Base-by-base conservation (phyloP, 129 eudicot genomes). In the Centella asiatica region DNA sequence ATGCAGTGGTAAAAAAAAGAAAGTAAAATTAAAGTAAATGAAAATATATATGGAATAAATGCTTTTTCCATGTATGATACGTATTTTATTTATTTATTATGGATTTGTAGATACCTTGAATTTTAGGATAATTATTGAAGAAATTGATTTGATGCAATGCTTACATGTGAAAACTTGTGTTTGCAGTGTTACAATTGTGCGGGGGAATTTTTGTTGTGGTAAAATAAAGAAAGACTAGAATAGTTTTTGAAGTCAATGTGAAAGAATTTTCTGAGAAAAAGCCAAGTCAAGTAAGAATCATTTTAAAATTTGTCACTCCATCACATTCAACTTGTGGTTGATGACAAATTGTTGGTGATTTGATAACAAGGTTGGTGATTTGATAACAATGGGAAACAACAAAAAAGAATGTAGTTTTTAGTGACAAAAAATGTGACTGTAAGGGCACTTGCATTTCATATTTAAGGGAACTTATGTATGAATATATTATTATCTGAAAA, bases 391-490 rank as follows among this genome's bases (percentile, higher is more conserved):
- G 8, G 13, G 28, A 54, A 27, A 28, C 25, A 29, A 15, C 22
- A 15, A 55, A 36, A 6, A 36, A 8, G 63, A 40, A 23, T 19
- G 47, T 49, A 53, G 37, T 19, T 57, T 32, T 56, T 59, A 28
- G 56, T 50, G 58, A 36, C 66, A 27, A 32, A 28, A 32, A 66
- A 56, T 54, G 62, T 79, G 95, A 76, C 75, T 74, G 79, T 66
- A 60, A 42, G 65, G 71, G 40, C 72, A 84, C 76, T 80, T 77
- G 70, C 46, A 44, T 52, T 56, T 76, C 65, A 9, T 28, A 61
- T 58, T 67, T 40, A 68, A 65, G 60, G 80, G 77, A 88, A 75
- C 74, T 81, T 77, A 59, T 56, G 28, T 6, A 27, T 50, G 60
- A 71, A 29, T 44, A 31, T n/a, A 56, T 53, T 69, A 55, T 58